Percentiles rank a stretch among this genome's conserved stretches.
Evolutionary conservation across 2,329 filamentous ascomycete species (phyloP).

Genomic region (Calonectria hawksworthii): DNA sequence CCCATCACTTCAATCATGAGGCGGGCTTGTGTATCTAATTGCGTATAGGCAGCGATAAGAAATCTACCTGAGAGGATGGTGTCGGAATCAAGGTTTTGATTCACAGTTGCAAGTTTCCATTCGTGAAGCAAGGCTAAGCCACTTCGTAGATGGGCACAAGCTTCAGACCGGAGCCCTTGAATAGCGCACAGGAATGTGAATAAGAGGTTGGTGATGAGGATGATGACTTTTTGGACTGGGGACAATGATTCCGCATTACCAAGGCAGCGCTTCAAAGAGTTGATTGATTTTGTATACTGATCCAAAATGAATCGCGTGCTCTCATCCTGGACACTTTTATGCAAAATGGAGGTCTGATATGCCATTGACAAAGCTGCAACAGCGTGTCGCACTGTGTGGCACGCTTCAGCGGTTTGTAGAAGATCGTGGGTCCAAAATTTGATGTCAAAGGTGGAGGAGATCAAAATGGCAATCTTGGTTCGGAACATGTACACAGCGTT

Average conservation of each 20-base stretch:
- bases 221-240: not conserved
- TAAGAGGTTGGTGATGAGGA: not conserved
- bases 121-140: not conserved
- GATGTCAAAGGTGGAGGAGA: constrained; percentile 15
- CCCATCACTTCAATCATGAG: not conserved
- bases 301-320: not conserved
- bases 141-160: constrained; percentile 5
- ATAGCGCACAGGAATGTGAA: not conserved
- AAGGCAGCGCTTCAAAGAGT: not conserved
- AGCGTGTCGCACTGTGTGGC: constrained; percentile 7
- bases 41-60: constrained; percentile 10
- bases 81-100: not conserved
- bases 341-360: not conserved
- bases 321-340: not conserved
- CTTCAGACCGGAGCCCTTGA: not conserved
- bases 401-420: not conserved
- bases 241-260: not conserved
- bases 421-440: constrained; percentile 19
- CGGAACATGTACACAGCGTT: constrained; percentile 19
- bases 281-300: constrained; percentile 13
- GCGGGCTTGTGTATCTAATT: constrained; percentile 20
- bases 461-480: constrained; percentile 1
- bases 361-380: constrained; percentile 8
- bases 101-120: not conserved
- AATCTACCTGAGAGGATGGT: not conserved